Evolutionary conservation across 164 flowering plant species (phyloP), one percentile per base, ranked within the genome.

Genomic region (Aristolochia californica): DNA sequence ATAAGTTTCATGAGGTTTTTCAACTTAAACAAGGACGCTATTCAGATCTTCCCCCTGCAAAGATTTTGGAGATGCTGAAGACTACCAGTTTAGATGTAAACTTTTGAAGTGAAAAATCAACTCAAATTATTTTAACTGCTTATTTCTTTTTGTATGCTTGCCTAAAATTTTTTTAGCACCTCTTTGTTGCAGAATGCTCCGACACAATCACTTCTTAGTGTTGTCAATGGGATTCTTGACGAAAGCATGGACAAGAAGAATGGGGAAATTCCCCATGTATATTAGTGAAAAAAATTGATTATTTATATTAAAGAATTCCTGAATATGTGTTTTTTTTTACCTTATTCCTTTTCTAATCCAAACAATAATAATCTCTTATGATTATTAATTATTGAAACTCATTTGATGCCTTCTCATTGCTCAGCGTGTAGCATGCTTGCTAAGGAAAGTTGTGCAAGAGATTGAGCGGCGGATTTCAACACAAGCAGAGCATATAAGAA

Each of bases 261-360:
- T 72, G 96, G 78, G 30, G 85, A 89, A 68, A 64, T 85, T 53
- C 75, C 96, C 71, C 79, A 78, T 74, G 99, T 93, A 87, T 67
- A 83, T 38, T 66, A 72, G 65, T 57, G 45, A 62, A 58, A 61
- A 15, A 34, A 47, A 53, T 57, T 27, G 38, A 55, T 63, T 49
- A 50, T 48, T 23, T 34, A 34, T 34, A 8, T 2, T 34, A 8
- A 2, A 34, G 40, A 9, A 34, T 7, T 28, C 7, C 7, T 2
- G 2, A 7, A 7, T 2, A 2, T 28, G 7, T 2, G 30, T 28
- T 7, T 28, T 28, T 28, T 28, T 28, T 7, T 28, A 7, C 7
- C 30, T 28, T 61, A 25, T 25, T 54, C 20, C 5, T 47, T 5
- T 17, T 5, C 17, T 16, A 18, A 3, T 14, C 24, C n/a, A 18